phyloP scores from a whole-genome alignment of 176 grass and related monocot species.

The Avena insularis region DNA sequence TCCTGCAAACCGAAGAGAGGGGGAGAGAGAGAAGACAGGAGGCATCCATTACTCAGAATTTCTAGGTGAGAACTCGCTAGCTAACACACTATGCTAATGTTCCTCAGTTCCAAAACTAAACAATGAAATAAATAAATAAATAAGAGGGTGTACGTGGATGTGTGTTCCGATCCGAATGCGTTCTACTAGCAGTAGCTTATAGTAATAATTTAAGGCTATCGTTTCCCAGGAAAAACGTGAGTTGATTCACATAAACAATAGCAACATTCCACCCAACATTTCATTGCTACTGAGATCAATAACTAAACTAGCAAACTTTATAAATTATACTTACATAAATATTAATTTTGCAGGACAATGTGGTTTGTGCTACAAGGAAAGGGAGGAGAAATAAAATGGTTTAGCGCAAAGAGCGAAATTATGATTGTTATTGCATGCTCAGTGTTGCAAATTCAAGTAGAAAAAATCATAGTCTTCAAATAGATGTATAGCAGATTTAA shows the following conservation, averaged over 20 bases:
- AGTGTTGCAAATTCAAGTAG: background rate
- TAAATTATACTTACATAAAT: background rate
- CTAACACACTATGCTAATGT: slow-evolving; percentile 23
- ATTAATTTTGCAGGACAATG: background rate
- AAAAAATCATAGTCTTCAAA: background rate
- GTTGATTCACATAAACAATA: background rate
- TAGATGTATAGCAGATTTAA: background rate
- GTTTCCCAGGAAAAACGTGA: background rate
- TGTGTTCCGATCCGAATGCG: background rate
- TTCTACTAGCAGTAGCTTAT: background rate
- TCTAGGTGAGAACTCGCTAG: background rate
- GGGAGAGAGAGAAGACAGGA: background rate
- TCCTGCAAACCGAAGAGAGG: background rate
- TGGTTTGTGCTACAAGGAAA: slow-evolving; percentile 2
- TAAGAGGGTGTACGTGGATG: background rate
- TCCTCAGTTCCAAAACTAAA: background rate
- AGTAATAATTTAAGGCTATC: background rate
- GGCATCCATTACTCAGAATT: background rate
- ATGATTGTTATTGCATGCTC: slow-evolving; percentile 58
- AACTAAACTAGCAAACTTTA: background rate
- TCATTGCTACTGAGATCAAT: background rate
- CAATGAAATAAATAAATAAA: background rate
- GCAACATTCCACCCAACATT: background rate
- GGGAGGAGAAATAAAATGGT: background rate
- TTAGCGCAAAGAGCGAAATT: background rate